Conservation (phyloP, 208 protist genomes). For the Trypanosoma platydactyli region DNA sequence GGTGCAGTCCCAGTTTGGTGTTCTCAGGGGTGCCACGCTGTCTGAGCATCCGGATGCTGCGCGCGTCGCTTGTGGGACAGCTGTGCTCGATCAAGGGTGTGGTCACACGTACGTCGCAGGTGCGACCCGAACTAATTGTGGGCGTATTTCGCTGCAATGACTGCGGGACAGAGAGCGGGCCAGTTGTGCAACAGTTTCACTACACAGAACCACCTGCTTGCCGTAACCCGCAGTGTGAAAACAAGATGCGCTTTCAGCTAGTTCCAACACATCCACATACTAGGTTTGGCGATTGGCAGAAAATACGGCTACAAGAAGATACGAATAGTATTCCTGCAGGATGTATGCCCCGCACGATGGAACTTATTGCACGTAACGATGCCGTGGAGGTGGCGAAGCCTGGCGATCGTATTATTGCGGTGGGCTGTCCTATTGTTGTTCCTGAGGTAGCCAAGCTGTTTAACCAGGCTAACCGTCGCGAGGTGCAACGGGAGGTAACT, state of each 20-base stretch:
- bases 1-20: constrained; percentile 71
- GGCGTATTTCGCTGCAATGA: constrained; percentile 97
- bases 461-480: constrained; percentile 70
- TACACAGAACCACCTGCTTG: constrained; percentile 97
- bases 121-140: constrained; percentile 97
- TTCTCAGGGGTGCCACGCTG: constrained; percentile 84
- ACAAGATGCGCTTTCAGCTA: constrained; percentile 91
- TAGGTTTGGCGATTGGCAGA: constrained; percentile 99
- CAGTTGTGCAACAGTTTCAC: constrained; percentile 98
- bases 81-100: constrained; percentile 96
- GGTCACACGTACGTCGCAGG: constrained; percentile 98
- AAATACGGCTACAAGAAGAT: constrained; percentile 96
- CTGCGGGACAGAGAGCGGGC: constrained; percentile 88
- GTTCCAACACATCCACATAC: constrained; percentile 78
- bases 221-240: constrained; percentile 89
- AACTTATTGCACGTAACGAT: constrained; percentile 97
- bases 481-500: constrained; percentile 87
- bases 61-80: constrained; percentile 92
- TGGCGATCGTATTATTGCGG: constrained; percentile 96
- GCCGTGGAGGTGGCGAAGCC: constrained; percentile 98
- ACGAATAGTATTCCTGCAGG: constrained; percentile 95
- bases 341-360: constrained; percentile 96
- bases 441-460: constrained; percentile 96
- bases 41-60: constrained; percentile 94
- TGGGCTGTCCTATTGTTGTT: constrained; percentile 98